Conservation (phyloP, 768 basidiomycete genomes). For the Austroboletus eburneus region DNA sequence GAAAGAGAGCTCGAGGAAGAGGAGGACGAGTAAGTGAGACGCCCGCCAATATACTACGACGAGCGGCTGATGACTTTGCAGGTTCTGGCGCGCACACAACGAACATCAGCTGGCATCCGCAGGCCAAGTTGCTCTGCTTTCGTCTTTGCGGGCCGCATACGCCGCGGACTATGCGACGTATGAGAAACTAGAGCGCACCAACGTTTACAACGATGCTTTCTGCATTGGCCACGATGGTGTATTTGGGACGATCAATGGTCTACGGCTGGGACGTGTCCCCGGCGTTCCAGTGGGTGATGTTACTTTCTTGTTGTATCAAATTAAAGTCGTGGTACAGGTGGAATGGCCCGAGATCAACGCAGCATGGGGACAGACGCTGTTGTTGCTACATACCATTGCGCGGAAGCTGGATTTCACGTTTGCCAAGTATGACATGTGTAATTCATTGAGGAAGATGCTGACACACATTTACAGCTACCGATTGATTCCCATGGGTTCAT, state of each 20-base stretch:
- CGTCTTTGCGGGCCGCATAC: slow-evolving; percentile 73
- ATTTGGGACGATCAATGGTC: slow-evolving; percentile 97
- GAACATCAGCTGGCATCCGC: slow-evolving; percentile 62
- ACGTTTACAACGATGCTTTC: slow-evolving; percentile 95
- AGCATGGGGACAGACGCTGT: slow-evolving; percentile 95
- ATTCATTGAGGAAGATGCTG: slow-evolving; percentile 3
- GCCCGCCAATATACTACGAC: not conserved
- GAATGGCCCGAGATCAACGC: slow-evolving; percentile 99
- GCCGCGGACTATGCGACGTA: slow-evolving; percentile 71
- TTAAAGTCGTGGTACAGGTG: slow-evolving; percentile 47
- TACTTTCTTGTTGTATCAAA: slow-evolving; percentile 1
- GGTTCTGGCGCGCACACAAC: slow-evolving; percentile 82
- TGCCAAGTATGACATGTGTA: slow-evolving; percentile 55
- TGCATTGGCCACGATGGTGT: slow-evolving; percentile 93
- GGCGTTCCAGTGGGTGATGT: slow-evolving; percentile 62
- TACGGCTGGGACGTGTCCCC: slow-evolving; percentile 84
- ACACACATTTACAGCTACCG: slow-evolving; percentile 58
- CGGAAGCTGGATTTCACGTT: slow-evolving; percentile 89
- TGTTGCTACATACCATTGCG: slow-evolving; percentile 87
- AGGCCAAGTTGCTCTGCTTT: slow-evolving; percentile 64
- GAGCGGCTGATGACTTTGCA: slow-evolving; percentile 26
- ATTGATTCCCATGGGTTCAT: slow-evolving; percentile 91
- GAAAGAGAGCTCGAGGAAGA: slow-evolving; percentile 77
- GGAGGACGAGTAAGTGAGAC: slow-evolving; percentile 67
- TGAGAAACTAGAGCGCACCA: slow-evolving; percentile 84